Base-by-base conservation (phyloP, 768 basidiomycete genomes). In the Russula earlei region DNA sequence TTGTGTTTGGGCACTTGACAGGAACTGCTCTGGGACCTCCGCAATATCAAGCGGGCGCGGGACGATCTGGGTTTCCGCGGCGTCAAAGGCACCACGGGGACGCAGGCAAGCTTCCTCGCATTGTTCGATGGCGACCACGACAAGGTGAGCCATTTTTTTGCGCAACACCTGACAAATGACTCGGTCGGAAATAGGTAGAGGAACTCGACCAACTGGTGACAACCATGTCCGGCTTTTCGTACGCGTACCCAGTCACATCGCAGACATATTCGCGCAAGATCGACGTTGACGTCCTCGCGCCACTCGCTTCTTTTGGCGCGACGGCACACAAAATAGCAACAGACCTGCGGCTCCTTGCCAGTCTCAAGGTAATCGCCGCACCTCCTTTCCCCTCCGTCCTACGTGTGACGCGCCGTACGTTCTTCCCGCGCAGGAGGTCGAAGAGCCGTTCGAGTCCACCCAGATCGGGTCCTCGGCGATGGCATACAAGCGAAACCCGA, bases 401-500 rank as follows among this genome's bases (percentile, higher is more conserved):
- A 47, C 25, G n/a, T 15, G 11, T 14, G n/a, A 20, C 25, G 2
- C n/a, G 4, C 11, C 42, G 22, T 25, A 5, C 22, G 11, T 43
- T 20, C 11, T 25, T 43, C 34, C 9, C 49, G 14, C 6, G 37
- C 56, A 89, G 84, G 96, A 98, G 82, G 78, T 99, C 43, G 96
- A 99, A 72, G 96, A 99, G 68, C 96, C 96, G 0, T 98, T 98
- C 70, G 95, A 99, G 71, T 89, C 92, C 50, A 95, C 95, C 19
- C 96, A 99, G 73, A 99, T 98, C 62, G 96, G 96, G 7, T 89
- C 87, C 10, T 91, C 87, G 0, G 93, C 93, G 1, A 98, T 98
- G 95, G 95, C 95, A 9, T 98, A 98, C 81, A 97, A 98, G 74
- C 82, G 95, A 53, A 98, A 99, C 71, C 96, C 96, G 7, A 99